These are phyloP conservation scores for Eucalyptus tenuipes DNA, from an alignment of 345 rosid species.

Conservation along the genomic window DNA sequence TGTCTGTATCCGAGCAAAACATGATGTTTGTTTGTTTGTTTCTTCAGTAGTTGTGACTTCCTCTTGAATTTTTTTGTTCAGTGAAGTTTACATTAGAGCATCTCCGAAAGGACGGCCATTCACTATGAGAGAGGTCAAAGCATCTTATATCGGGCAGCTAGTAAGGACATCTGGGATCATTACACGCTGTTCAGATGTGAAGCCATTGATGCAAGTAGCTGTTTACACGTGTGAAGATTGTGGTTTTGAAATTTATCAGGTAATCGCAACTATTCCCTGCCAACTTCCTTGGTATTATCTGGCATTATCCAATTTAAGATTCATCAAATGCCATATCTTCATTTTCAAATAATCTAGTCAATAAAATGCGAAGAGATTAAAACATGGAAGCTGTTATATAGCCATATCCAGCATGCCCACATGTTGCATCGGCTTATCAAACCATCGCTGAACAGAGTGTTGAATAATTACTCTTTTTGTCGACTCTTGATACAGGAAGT, in stretches of 20 bases:
- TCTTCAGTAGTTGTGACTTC: neutral
- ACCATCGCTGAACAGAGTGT: neutral
- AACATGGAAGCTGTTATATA: neutral
- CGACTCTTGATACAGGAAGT: conserved; percentile 50
- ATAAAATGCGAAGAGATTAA: neutral
- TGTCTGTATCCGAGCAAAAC: neutral
- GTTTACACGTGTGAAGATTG: conserved; percentile 98
- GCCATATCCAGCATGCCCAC: neutral
- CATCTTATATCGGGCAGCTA: conserved; percentile 88
- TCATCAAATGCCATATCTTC: neutral
- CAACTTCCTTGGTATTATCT: neutral
- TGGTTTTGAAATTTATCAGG: conserved; percentile 96
- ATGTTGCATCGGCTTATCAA: neutral
- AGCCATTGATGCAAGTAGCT: conserved; percentile 96
- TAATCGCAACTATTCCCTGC: neutral
- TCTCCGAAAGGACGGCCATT: conserved; percentile 68
- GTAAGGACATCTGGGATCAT: conserved; percentile 88
- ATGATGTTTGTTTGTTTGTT: neutral
- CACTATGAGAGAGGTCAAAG: conserved; percentile 91
- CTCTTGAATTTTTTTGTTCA: conserved; percentile 15
- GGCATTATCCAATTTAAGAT: neutral
- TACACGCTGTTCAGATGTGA: conserved; percentile 97
- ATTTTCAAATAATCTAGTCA: neutral
- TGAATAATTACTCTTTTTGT: neutral
- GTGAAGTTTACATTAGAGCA: conserved; percentile 85